Percentiles rank a stretch among this genome's conserved stretches.
Conservation (phyloP, 441 rosid species). For the Pelargonium myrrhifolium region DNA sequence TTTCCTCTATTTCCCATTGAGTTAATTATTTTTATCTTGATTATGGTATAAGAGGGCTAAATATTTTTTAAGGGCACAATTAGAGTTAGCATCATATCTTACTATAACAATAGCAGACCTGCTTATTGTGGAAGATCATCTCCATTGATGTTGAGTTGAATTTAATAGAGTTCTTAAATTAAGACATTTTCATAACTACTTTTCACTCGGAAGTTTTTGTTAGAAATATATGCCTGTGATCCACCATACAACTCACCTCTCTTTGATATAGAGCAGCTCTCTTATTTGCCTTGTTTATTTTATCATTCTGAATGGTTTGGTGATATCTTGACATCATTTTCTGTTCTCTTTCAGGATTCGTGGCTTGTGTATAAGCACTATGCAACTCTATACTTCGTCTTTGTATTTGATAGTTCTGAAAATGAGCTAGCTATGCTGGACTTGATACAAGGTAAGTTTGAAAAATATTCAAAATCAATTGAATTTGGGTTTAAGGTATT, state of each 20-base stretch:
- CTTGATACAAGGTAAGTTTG: conserved; percentile 66
- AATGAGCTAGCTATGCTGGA: conserved; percentile 97
- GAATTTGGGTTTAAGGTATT: neutral
- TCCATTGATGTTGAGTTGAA: neutral
- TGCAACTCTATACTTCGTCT: conserved; percentile 83
- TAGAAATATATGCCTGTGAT: neutral
- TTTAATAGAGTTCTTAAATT: no score
- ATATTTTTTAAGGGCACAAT: no score
- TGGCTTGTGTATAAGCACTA: conserved; percentile 84
- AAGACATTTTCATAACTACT: neutral
- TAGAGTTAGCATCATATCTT: neutral
- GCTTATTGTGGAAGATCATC: neutral
- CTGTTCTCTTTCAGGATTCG: conserved; percentile 43
- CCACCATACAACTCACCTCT: neutral
- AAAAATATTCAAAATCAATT: neutral
- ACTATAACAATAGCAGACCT: neutral
- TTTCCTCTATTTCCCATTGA: neutral
- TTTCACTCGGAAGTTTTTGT: neutral
- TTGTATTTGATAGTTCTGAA: conserved; percentile 76
- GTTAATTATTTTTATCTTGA: neutral
- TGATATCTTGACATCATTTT: neutral
- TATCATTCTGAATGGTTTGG: neutral
- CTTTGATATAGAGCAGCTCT: no score
- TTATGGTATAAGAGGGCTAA: neutral
- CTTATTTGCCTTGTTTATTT: neutral